phyloP scores from a whole-genome alignment of 441 rosid genomes.

The Populus hybrid region DNA sequence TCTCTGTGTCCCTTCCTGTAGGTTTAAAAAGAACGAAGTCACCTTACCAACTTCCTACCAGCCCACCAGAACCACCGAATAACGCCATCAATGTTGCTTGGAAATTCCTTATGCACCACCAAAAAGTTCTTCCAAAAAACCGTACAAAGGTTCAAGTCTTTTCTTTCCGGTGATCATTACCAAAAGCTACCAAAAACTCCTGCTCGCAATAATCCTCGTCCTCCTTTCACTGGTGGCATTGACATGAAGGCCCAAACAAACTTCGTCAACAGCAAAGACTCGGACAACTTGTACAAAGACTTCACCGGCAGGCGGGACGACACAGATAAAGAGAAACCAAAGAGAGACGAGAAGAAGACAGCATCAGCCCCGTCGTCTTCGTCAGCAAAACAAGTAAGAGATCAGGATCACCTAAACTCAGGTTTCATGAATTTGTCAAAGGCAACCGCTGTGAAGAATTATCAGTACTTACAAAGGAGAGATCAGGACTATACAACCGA shows the following conservation, averaged over 20 bases:
- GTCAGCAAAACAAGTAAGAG: conserved; percentile 11
- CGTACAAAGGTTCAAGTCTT: conserved; percentile 47
- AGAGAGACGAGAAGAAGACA: conserved; percentile 19
- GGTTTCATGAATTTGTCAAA: conserved; percentile 20
- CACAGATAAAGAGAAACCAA: neutral
- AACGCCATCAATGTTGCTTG: conserved; percentile 43
- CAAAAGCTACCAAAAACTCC: conserved; percentile 62
- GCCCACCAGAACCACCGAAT: neutral
- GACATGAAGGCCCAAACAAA: conserved; percentile 15
- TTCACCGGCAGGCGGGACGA: too few relatives aligned
- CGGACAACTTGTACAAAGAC: too few relatives aligned
- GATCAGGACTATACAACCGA: neutral
- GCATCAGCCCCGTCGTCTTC: conserved; percentile 1
- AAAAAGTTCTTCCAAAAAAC: conserved; percentile 64
- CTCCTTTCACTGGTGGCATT: neutral
- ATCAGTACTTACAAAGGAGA: conserved; percentile 12
- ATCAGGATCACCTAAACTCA: neutral
- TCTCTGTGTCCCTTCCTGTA: neutral
- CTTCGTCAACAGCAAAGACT: too few relatives aligned
- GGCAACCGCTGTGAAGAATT: conserved; percentile 12
- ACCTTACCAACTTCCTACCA: neutral
- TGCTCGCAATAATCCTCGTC: conserved; percentile 15
- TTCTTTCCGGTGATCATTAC: conserved; percentile 48
- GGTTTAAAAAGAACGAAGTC: neutral
- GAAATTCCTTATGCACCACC: conserved; percentile 58